Evolutionary conservation across 352 stramenopile species (phyloP), one percentile per base, ranked within the genome.

Genomic region (Phytophthora kernoviae): DNA sequence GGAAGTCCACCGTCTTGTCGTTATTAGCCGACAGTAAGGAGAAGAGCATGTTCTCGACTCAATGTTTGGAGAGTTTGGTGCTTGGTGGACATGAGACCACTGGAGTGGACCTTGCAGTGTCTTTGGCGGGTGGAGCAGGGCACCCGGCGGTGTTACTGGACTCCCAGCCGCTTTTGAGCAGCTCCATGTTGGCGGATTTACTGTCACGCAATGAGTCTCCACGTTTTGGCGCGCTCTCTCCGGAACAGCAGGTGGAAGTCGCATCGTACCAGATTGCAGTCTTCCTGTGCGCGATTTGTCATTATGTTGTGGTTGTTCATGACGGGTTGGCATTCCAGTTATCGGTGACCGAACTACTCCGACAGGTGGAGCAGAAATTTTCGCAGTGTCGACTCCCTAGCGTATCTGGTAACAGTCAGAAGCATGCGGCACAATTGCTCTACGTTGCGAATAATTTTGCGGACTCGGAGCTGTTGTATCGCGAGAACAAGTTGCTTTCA

Each of bases 1-100:
- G 85, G 12, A 94, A 93, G 53, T 93, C 83, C 1, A 88, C 83
- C 0, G 54, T 93, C 3, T 21, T 91, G 39, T 94, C 85, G 17
- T 21, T 88, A 5, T 56, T 94, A n/a, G 44, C 65, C 6, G 40
- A 27, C 21, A 7, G 18, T 15, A 30, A 40, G 30, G 17, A 24
- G 34, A 54, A 20, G 10, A 43, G 20, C 14, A 48, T 79, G 17
- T 89, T 90, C 30, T 49, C 65, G 1, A 58, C 69, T 0, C 63
- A 87, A 21, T 67, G 65, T 17, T 54, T 80, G 20, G 81, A 88
- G 40, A 49, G 70, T 11, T 21, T 78, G 1, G 54, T 82, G 12
- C 26, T 59, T 14, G 63, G 65, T 7, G 56, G 63, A 32, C 59
- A 79, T 32, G 71, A 87, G 30, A 91, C 81, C 0, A 73, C 50